Evolutionary conservation across 2,329 filamentous ascomycete species (phyloP), one percentile per base, ranked within the genome.

Genomic region (Fusarium devonianum): DNA sequence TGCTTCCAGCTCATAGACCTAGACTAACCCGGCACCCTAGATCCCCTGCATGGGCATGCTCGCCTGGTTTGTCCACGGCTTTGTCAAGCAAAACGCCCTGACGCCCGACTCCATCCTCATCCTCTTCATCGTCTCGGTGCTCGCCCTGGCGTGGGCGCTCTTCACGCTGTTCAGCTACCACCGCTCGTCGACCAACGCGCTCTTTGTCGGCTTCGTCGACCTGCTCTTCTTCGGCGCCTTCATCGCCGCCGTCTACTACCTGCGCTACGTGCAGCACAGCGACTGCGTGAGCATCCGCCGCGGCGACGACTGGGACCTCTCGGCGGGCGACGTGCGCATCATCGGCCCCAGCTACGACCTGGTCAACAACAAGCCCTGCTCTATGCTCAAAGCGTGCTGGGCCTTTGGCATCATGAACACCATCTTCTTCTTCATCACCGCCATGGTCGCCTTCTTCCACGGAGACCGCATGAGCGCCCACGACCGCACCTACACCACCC

Each of bases 341-440:
- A 75, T 73, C 21, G 70, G 81, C 25, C 78, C 78, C 36, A 73
- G 73, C 40, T 79, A 84, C 49, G 71, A 78, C 30, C 67, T 86
- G 29, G 71, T 80, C 42, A 71, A 86, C 26, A 80, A 90, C 72
- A 93, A 93, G 79, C 84, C 85, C 5, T 97, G 93, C 74, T 83
- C 88, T 38, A 94, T 97, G 90, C 83, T 96, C 67, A 97, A 97
- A 82, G 88, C 92, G 1, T 82, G 79, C 60, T 97, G 91, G 74
- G 93, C 91, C 3, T 86, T 97, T 62, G 91, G 84, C 37, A 97
- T 97, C 71, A 95, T 97, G 81, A 90, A 94, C 71, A 77, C 78
- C 60, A 76, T 94, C 58, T 87, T 92, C 69, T 96, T 96, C 75
- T 86, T 88, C 70, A 77, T 88, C 67, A 94, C 90, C 4, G 82